phyloP scores from a whole-genome alignment of 352 stramenopile genomes.

The Discostella stelligera region DNA sequence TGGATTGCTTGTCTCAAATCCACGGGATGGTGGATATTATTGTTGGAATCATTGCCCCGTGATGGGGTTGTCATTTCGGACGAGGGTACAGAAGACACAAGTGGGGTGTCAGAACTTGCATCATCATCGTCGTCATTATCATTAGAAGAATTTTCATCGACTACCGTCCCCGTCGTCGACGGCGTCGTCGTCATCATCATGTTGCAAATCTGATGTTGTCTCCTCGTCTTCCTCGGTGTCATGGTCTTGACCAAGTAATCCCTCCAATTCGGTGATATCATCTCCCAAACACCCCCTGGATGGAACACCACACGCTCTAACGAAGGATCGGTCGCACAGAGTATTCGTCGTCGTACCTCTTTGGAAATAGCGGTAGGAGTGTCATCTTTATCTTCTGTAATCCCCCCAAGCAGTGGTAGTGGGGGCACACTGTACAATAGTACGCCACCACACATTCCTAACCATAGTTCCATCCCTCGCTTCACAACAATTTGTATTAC shows the following conservation, averaged over 20 bases:
- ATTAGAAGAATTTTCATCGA: background rate
- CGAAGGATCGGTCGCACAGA: constrained; percentile 25
- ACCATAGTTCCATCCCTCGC: constrained; percentile 11
- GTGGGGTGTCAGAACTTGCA: constrained; percentile 7
- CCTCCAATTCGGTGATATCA: constrained; percentile 12
- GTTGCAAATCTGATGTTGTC: background rate
- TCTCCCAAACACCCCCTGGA: constrained; percentile 30
- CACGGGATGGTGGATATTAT: background rate
- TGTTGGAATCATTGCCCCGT: background rate
- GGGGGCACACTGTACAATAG: constrained; percentile 31
- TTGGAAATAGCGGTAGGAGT: background rate
- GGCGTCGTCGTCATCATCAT: background rate
- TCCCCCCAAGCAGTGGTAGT: background rate
- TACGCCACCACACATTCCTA: constrained; percentile 16
- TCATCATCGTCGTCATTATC: constrained; percentile 12
- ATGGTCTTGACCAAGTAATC: constrained; percentile 1
- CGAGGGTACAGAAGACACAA: constrained; percentile 7
- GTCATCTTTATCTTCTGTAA: background rate
- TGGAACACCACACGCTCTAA: constrained; percentile 26
- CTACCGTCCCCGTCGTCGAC: background rate
- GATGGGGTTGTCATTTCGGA: background rate
- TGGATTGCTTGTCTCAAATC: background rate
- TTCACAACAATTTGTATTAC: constrained; percentile 12
- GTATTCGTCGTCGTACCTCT: constrained; percentile 17
- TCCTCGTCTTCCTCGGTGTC: background rate